These are phyloP conservation scores for Mucor plumbeus DNA, from an alignment of 371 early-diverging fungal species.

Conservation along the genomic window DNA sequence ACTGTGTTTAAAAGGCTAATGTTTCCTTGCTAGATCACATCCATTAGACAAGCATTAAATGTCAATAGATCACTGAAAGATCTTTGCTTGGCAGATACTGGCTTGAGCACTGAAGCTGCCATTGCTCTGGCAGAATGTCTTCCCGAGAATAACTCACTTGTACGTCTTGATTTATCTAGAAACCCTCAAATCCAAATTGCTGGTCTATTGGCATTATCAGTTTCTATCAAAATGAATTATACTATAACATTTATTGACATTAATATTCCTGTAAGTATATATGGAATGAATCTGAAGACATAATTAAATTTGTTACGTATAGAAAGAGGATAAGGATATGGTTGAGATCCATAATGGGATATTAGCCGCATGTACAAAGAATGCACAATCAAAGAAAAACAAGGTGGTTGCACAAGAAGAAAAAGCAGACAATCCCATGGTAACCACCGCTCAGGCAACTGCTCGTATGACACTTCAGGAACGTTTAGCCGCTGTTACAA, in stretches of 20 bases:
- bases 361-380: conserved; percentile 67
- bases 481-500: conserved; percentile 41
- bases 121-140: conserved; percentile 81
- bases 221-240: conserved; percentile 73
- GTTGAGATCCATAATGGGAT: conserved; percentile 72
- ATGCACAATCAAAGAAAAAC: conserved; percentile 54
- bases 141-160: conserved; percentile 72
- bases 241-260: conserved; percentile 76
- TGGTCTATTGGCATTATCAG: conserved; percentile 79
- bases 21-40: conserved; percentile 41
- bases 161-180: conserved; percentile 73
- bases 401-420: conserved; percentile 13
- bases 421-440: conserved; percentile 1
- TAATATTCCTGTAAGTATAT: conserved; percentile 60
- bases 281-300: too few species aligned
- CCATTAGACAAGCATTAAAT: conserved; percentile 66
- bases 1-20: not conserved
- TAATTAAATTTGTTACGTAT: not conserved
- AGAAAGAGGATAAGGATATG: conserved; percentile 71
- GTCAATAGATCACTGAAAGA: conserved; percentile 67
- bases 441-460: conserved; percentile 48
- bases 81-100: conserved; percentile 68
- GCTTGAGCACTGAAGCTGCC: conserved; percentile 70
- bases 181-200: conserved; percentile 79
- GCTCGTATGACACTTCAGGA: conserved; percentile 49